A percentile compares a stretch with the other conserved stretches of the same genome.
Evolutionary conservation across 176 grass and related monocot genomes (phyloP).

Genomic region (Ampelocalamus luodianensis): DNA sequence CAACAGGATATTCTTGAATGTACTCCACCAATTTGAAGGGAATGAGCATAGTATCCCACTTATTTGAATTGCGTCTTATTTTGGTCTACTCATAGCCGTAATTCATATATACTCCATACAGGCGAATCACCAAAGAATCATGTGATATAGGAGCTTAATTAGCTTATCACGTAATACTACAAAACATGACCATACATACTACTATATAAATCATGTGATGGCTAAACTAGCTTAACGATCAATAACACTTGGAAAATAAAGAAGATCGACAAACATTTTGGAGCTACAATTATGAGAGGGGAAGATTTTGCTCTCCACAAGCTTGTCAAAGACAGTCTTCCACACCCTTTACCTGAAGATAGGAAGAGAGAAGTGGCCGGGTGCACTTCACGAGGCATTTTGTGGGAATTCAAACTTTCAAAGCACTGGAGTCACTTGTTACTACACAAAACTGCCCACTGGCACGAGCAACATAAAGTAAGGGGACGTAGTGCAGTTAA

Average conservation of each 20-base stretch:
- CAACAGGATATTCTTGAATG: constrained; percentile 37
- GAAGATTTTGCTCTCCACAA: neutral
- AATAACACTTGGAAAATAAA: neutral
- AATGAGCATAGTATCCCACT: neutral
- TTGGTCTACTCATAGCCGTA: neutral
- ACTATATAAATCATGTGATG: neutral
- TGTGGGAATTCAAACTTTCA: constrained; percentile 57
- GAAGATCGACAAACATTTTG: neutral
- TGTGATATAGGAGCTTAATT: neutral
- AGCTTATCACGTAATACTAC: neutral
- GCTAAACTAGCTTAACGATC: neutral
- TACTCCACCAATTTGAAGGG: neutral
- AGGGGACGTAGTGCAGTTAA: constrained; percentile 36
- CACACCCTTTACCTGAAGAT: neutral
- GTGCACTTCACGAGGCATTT: constrained; percentile 47
- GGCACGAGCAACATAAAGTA: constrained; percentile 36
- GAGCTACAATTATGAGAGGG: neutral
- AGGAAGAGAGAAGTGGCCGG: neutral
- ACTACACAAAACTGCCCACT: constrained; percentile 19
- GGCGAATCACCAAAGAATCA: neutral
- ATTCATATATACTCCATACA: neutral
- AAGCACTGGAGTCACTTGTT: constrained; percentile 41
- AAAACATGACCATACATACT: neutral
- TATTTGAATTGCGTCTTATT: neutral
- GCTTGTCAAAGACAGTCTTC: constrained; percentile 42